A percentile compares a stretch with the other conserved stretches of the same genome.
These are phyloP conservation scores for Lecanicillium sp. DNA, from an alignment of 2,329 filamentous ascomycete genomes.

Conservation along the genomic window DNA sequence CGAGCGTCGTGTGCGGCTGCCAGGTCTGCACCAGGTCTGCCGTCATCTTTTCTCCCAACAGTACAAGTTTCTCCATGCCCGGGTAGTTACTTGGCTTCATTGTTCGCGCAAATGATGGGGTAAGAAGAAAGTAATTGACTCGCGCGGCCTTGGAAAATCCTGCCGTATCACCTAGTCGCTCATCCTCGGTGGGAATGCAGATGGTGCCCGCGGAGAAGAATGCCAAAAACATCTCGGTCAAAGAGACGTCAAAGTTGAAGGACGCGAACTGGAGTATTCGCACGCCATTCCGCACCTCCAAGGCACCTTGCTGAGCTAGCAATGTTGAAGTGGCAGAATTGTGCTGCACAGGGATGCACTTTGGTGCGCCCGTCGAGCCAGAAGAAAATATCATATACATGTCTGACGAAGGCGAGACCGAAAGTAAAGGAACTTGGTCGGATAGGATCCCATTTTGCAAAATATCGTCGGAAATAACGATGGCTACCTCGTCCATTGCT, in stretches of 20 bases:
- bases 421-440: not conserved
- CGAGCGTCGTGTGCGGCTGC: not conserved
- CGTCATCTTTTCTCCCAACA: slow-evolving; percentile 18
- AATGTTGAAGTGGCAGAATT: not conserved
- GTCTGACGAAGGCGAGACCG: not conserved
- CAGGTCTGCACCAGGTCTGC: not conserved
- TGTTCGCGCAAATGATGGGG: not conserved
- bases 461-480: not conserved
- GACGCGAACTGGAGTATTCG: slow-evolving; percentile 15
- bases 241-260: slow-evolving; percentile 14
- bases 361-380: not conserved
- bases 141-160: not conserved
- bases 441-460: not conserved
- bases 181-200: not conserved
- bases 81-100: not conserved
- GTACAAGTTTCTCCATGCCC: not conserved
- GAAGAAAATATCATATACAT: not conserved
- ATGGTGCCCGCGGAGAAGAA: not conserved
- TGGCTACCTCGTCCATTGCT: not conserved
- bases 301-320: not conserved
- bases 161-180: not conserved
- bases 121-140: not conserved
- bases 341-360: not conserved
- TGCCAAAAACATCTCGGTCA: not conserved
- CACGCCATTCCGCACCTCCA: not conserved